Percentiles rank a stretch among this genome's conserved stretches.
phyloP scores from a whole-genome alignment of 257 asterid genomes.

The Lycium ferocissimum region DNA sequence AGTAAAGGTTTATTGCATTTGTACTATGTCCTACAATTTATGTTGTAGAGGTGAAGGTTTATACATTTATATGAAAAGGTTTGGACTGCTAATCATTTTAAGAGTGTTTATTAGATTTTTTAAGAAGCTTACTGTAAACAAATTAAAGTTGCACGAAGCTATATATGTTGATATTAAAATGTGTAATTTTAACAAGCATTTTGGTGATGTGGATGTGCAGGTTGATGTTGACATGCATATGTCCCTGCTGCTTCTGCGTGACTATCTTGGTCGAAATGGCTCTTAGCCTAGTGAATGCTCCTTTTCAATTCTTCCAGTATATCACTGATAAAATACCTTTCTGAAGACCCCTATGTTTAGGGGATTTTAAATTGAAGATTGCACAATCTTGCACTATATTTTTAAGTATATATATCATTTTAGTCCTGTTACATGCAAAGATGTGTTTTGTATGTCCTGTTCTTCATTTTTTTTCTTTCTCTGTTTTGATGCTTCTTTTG shows the following conservation, averaged over 20 bases:
- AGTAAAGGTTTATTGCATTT: neutral
- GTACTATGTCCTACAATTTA: neutral
- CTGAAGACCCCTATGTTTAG: neutral
- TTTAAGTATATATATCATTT: neutral
- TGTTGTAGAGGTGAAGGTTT: neutral
- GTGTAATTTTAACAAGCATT: neutral
- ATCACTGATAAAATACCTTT: slow-evolving; percentile 66
- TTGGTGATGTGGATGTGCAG: slow-evolving; percentile 29
- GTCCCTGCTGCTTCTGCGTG: slow-evolving; percentile 38
- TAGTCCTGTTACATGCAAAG: neutral
- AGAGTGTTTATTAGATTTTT: neutral
- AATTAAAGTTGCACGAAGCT: too few species aligned
- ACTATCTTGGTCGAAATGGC: slow-evolving; percentile 34
- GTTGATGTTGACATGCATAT: slow-evolving; percentile 32
- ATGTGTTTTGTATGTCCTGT: neutral
- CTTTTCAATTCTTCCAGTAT: slow-evolving; percentile 65
- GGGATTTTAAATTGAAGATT: neutral
- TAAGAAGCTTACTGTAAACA: neutral
- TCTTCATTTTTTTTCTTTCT: neutral
- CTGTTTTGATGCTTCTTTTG: neutral
- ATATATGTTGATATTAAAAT: too few species aligned
- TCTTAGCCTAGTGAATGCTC: slow-evolving; percentile 41
- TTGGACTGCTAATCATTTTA: slow-evolving; percentile 1
- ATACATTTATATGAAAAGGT: neutral
- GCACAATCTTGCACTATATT: neutral